Evolutionary conservation across 1,284 basidiomycete species (phyloP).

Genomic region (Ganoderma lingzhi): DNA sequence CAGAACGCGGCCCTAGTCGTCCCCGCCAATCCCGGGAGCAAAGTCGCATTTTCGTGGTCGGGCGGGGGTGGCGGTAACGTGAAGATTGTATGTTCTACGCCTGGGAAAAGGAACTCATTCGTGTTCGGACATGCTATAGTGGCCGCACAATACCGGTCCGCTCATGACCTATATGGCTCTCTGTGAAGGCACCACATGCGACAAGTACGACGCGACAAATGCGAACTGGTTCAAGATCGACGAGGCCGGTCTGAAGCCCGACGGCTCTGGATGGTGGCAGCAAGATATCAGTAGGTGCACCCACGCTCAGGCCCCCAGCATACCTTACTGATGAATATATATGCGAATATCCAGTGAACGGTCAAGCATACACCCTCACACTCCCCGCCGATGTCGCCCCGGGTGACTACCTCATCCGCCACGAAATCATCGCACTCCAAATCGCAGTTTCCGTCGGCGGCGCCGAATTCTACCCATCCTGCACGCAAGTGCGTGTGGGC

Average conservation of each 20-base stretch:
- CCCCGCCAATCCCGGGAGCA: conserved; percentile 69
- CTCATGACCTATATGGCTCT: conserved; percentile 75
- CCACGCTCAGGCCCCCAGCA: no score
- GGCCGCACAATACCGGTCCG: conserved; percentile 58
- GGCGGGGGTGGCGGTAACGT: conserved; percentile 55
- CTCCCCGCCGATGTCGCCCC: conserved; percentile 63
- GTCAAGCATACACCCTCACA: conserved; percentile 51
- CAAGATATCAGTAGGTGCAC: conserved; percentile 45
- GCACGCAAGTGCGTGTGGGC: conserved; percentile 64
- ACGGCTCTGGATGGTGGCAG: conserved; percentile 45
- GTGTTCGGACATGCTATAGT: conserved; percentile 39
- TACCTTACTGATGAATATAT: no score
- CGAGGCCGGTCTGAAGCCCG: conserved; percentile 49
- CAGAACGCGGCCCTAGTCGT: conserved; percentile 60
- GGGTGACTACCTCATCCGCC: conserved; percentile 75
- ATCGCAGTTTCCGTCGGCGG: conserved; percentile 55
- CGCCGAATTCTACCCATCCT: conserved; percentile 78
- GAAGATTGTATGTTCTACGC: conserved; percentile 35
- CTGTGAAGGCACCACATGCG: conserved; percentile 63
- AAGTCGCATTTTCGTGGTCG: conserved; percentile 66
- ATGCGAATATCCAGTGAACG: no score
- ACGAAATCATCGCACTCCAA: conserved; percentile 78
- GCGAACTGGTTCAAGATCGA: conserved; percentile 78
- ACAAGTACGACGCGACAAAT: conserved; percentile 61
- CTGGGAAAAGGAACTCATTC: neutral